Evolutionary conservation across 2,329 filamentous ascomycete genomes (phyloP), one percentile per base, ranked within the genome.

Genomic region (Trichoderma brevicompactum): DNA sequence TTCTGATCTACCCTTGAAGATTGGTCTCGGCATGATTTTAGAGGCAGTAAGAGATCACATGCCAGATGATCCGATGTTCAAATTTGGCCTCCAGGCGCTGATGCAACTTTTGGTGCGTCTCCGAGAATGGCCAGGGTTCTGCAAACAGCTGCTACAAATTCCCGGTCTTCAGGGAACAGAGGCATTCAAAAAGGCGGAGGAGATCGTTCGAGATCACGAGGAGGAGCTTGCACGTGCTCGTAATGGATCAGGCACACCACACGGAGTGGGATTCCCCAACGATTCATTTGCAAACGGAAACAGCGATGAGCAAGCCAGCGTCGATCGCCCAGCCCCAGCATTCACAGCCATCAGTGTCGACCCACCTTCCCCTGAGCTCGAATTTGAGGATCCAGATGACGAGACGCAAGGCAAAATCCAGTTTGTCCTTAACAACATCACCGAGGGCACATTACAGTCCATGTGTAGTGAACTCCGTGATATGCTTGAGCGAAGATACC

Each of bases 1-100:
- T 58, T 92, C 93, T 6, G 90, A 93, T 48, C 86, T 99, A 17
- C 92, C 95, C 3, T 86, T 98, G 40, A 93, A 97, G 74, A 93
- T 97, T 65, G 95, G 92, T n/a, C 82, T 98, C 15, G 93, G 92
- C 15, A 97, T 99, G 92, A 96, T 99, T 68, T 82, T 98, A n/a
- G 94, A 99, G 76, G 92, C 95, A 12, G 93, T 99, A 28, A 86
- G 92, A 69, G 93, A 97, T 69, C 92, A 95, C 72, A 81, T 85
- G 38, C 87, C 91, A 0, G 91, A 96, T 38, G 89, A 94, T 67
- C 89, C 92, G 1, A 98, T 99, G 95, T 98, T 95, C 81, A 97
- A 97, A 73, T 99, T 99, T 74, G 95, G 96, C 10, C 84, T 99
- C 12, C 95, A 99, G 75, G 95, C 95, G 15, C 85, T 99, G 67